phyloP scores from a whole-genome alignment of 1,139 yeast genomes.

The Arxiozyma slooffiae region DNA sequence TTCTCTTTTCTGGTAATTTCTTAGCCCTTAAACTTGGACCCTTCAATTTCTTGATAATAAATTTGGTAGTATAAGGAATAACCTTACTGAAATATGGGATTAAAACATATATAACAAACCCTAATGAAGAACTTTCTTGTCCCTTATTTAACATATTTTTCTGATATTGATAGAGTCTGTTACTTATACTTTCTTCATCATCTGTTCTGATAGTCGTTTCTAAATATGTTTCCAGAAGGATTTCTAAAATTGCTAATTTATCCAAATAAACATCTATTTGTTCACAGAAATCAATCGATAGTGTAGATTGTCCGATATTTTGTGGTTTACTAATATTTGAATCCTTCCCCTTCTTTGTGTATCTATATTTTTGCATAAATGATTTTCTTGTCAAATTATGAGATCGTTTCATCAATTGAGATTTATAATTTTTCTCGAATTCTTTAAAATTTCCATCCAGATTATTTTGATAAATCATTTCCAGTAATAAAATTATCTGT shows the following conservation, averaged over 20 bases:
- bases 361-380: slow-evolving; percentile 18
- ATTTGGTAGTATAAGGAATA: slow-evolving; percentile 40
- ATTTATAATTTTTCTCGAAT: slow-evolving; percentile 22
- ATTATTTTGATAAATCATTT: slow-evolving; percentile 30
- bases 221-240: slow-evolving; percentile 34
- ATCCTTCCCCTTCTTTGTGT: slow-evolving; percentile 10
- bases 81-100: slow-evolving; percentile 46
- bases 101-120: slow-evolving; percentile 45
- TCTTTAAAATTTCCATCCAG: slow-evolving; percentile 27
- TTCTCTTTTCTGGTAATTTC: slow-evolving; percentile 1
- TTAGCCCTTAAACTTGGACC: slow-evolving; percentile 36
- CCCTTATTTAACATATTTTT: slow-evolving; percentile 18
- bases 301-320: neutral
- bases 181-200: slow-evolving; percentile 6
- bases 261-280: slow-evolving; percentile 41
- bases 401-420: slow-evolving; percentile 29
- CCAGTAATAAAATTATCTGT: slow-evolving; percentile 51
- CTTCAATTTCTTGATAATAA: slow-evolving; percentile 42
- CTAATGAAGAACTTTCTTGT: slow-evolving; percentile 34
- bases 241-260: slow-evolving; percentile 47
- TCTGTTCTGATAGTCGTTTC: slow-evolving; percentile 10
- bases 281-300: slow-evolving; percentile 23
- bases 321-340: neutral
- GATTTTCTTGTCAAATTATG: slow-evolving; percentile 33
- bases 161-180: slow-evolving; percentile 17